Percentiles rank a stretch among this genome's conserved stretches.
These are phyloP conservation scores for Colletotrichum scovillei DNA, from an alignment of 2,329 filamentous ascomycete species.

Conservation along the genomic window DNA sequence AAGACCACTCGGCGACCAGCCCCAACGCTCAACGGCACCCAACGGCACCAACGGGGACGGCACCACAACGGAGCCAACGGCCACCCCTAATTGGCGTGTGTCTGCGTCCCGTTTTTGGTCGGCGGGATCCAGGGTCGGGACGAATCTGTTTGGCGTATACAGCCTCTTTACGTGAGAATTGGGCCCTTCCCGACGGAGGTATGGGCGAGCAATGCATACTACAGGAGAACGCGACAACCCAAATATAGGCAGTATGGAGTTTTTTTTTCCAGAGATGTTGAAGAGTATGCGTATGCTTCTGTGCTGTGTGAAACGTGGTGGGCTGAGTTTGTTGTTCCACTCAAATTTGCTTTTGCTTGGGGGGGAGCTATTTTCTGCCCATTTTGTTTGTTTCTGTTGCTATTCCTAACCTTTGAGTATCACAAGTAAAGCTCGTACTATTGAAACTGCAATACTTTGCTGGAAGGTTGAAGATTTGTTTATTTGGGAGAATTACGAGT, in stretches of 20 bases:
- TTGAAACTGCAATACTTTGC: not conserved
- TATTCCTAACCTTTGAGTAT: not conserved
- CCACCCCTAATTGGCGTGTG: not conserved
- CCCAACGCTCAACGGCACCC: not conserved
- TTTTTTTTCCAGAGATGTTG: not conserved
- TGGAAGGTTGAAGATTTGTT: not conserved
- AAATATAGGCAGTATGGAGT: not conserved
- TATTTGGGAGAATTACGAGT: not conserved
- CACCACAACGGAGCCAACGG: slow-evolving; percentile 1
- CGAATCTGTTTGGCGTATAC: slow-evolving; percentile 18
- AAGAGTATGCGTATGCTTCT: not conserved
- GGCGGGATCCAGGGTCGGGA: slow-evolving; percentile 22
- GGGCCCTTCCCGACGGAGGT: slow-evolving; percentile 1
- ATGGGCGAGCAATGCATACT: not conserved
- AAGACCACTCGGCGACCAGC: slow-evolving; percentile 12
- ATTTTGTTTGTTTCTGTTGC: not conserved
- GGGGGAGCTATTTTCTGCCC: not conserved
- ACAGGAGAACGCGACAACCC: not conserved
- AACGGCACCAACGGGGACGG: slow-evolving; percentile 10
- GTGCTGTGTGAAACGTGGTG: not conserved
- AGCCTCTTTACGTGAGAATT: slow-evolving; percentile 9
- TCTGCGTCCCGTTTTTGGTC: not conserved
- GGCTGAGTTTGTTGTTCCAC: not conserved
- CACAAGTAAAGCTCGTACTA: not conserved
- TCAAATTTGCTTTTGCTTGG: not conserved